phyloP scores from a whole-genome alignment of 345 rosid species.

The Linum usitatissimum region DNA sequence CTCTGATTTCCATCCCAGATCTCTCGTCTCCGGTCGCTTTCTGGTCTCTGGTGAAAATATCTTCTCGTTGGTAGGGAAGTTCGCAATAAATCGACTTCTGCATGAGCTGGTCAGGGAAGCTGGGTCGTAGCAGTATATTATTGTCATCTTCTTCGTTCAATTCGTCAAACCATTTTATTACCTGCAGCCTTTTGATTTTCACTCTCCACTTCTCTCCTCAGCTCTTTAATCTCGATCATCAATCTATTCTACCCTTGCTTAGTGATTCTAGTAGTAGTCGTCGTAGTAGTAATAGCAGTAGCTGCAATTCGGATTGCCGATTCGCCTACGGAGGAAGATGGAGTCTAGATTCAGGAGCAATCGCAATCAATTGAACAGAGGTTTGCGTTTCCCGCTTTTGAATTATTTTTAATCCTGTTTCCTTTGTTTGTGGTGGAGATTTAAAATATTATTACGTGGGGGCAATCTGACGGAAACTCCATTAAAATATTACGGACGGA shows the following conservation, averaged over 20 bases:
- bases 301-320: conserved; percentile 9
- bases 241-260: too few species aligned
- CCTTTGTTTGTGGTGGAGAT: not conserved
- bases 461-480: not conserved
- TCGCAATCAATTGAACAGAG: conserved; percentile 55
- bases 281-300: not conserved
- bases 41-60: too few species aligned
- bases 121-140: not conserved
- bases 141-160: too few species aligned
- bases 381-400: conserved; percentile 21
- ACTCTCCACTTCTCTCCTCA: too few species aligned
- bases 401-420: not conserved
- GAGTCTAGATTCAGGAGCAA: conserved; percentile 57
- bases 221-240: too few species aligned
- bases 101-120: not conserved
- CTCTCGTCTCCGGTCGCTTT: too few species aligned
- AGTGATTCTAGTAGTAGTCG: not conserved
- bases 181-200: too few species aligned
- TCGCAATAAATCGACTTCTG: too few species aligned
- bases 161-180: too few species aligned
- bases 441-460: too few species aligned
- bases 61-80: too few species aligned
- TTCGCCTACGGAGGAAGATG: conserved; percentile 37
- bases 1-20: too few species aligned
- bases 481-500: not conserved